Percentiles rank a stretch among this genome's conserved stretches.
These are phyloP conservation scores for Thoreauomyces humboldtii DNA, from an alignment of 192 early-diverging fungal species.

Conservation along the genomic window DNA sequence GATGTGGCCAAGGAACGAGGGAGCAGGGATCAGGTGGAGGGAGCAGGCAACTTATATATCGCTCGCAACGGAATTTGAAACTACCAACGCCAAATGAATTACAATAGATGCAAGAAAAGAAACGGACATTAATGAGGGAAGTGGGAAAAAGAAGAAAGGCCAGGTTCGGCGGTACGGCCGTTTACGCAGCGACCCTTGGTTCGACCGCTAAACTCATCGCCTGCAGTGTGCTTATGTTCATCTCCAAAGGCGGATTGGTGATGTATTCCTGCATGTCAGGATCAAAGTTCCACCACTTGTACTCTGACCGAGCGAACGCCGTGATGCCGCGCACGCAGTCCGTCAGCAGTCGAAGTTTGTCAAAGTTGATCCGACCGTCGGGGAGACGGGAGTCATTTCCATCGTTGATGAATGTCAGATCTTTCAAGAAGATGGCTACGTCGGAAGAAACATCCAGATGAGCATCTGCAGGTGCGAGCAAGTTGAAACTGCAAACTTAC, in stretches of 20 bases:
- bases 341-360: slow-evolving; percentile 58
- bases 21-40: too few relatives aligned
- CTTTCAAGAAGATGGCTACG: slow-evolving; percentile 59
- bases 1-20: too few relatives aligned
- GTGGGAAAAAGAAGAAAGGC: too few relatives aligned
- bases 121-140: too few relatives aligned
- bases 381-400: slow-evolving; percentile 50
- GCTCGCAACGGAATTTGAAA: too few relatives aligned
- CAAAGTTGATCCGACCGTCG: slow-evolving; percentile 48
- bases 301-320: slow-evolving; percentile 35
- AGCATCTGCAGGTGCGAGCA: slow-evolving; percentile 7
- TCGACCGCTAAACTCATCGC: slow-evolving; percentile 28
- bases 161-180: too few relatives aligned
- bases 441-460: not conserved
- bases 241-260: slow-evolving; percentile 49
- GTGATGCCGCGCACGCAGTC: slow-evolving; percentile 49
- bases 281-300: slow-evolving; percentile 40
- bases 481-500: slow-evolving; percentile 33
- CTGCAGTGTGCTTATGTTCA: slow-evolving; percentile 45
- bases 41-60: too few relatives aligned
- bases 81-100: too few relatives aligned
- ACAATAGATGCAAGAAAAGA: too few relatives aligned
- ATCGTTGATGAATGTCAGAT: slow-evolving; percentile 61
- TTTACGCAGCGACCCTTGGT: too few relatives aligned
- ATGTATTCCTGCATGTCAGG: slow-evolving; percentile 53